Base-by-base conservation (phyloP, 495 filamentous ascomycete species). In the Mytilinidion resinicola region DNA sequence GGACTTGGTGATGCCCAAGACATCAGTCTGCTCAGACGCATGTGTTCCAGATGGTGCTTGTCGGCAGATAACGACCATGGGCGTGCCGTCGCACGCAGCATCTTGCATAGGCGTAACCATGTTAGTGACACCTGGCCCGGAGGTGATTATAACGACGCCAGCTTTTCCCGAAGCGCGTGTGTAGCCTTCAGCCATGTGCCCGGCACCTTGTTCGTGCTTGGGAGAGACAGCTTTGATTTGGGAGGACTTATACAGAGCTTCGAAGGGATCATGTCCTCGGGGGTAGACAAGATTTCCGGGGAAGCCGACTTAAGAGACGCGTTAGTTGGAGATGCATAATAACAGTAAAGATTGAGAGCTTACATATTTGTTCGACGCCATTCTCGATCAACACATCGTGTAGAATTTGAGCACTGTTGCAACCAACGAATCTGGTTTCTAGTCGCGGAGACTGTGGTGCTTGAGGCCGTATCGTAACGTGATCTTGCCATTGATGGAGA, bases 351-450 rank as follows among this genome's bases (percentile, higher is more conserved):
- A 48, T 52, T 43, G 30, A 50, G 17, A 30, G 43, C 39, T 34
- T 9, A 75, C 72, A 75, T 67, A 96, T 78, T 72, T 95, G 88
- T 76, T 96, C 91, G 25, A 98, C 95, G 60, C 77, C 82, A 60
- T 91, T 89, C 67, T 92, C 78, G 41, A 91, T 80, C 90, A 98
- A 95, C 93, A 98, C 97, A 74, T 98, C 91, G 67, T 98, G 91
- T 77, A 98, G 96, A 59, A 98, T 97, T 70, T 96, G 85, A 68
- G 95, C 93, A 71, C 93, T 93, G 49, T 81, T 95, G 77, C 89
- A 88, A 34, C 95, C 95, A 69, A 97, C 88, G 76, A 98, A 96
- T 30, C 25, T 30, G 2, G 25, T 30, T 30, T 30, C 25, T 30
- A 30, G 25, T 6, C 25, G 25, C 25, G 6, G 25, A 6, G 25